A percentile compares a stretch with the other conserved stretches of the same genome.
Evolutionary conservation across 78 protist genomes (phyloP).

Genomic region (Creolimax fragrantissima): DNA sequence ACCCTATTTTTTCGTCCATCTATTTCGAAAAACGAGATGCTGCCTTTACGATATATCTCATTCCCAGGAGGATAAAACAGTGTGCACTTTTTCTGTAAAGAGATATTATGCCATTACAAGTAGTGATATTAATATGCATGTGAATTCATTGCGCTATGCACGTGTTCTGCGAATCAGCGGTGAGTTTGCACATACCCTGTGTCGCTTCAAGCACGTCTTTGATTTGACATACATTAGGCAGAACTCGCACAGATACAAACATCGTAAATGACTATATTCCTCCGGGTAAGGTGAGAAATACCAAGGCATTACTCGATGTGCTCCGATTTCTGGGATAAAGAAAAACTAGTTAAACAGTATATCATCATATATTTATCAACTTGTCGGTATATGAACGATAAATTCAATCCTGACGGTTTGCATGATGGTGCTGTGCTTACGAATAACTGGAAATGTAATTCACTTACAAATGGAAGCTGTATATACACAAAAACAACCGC

Average conservation of each 20-base stretch:
- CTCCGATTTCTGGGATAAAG: constrained; percentile 41
- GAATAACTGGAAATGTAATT: too few relatives aligned
- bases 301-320: constrained; percentile 85
- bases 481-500: too few relatives aligned
- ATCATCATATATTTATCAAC: too few relatives aligned
- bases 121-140: background rate
- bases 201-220: background rate
- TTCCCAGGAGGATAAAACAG: constrained; percentile 61
- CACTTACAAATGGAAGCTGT: too few relatives aligned
- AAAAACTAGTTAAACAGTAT: too few relatives aligned
- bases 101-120: constrained; percentile 24
- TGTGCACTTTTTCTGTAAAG: constrained; percentile 36
- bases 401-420: too few relatives aligned
- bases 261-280: constrained; percentile 30
- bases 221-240: constrained; percentile 45
- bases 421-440: too few relatives aligned
- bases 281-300: constrained; percentile 90
- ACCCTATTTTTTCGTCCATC: constrained; percentile 76
- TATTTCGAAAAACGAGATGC: constrained; percentile 57
- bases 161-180: too few relatives aligned
- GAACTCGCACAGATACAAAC: constrained; percentile 54
- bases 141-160: too few relatives aligned
- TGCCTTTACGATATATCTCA: constrained; percentile 54
- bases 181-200: background rate
- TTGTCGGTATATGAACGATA: too few relatives aligned